Conservation (phyloP, 2,329 filamentous ascomycete genomes). For the Trichoderma harzianum region DNA sequence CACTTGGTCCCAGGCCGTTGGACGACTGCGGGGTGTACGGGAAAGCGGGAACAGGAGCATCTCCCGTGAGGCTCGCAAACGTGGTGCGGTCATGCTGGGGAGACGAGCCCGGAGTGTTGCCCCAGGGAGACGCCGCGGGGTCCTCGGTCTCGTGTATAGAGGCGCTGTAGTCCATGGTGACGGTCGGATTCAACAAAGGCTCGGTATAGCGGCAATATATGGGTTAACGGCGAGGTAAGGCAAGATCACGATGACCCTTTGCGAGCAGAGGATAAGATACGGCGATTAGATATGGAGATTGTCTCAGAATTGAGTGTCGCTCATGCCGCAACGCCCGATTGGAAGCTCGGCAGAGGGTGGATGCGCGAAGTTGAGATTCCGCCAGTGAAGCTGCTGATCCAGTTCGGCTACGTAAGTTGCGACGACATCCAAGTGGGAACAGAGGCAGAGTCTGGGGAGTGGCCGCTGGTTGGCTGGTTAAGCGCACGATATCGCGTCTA, state of each 20-base stretch:
- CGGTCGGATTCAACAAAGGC: background rate
- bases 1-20: constrained; percentile 41
- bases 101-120: constrained; percentile 50
- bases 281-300: background rate
- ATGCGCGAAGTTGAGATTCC: constrained; percentile 8
- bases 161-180: constrained; percentile 56
- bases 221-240: constrained; percentile 18
- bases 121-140: constrained; percentile 54
- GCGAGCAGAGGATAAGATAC: background rate
- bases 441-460: constrained; percentile 13
- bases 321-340: constrained; percentile 17
- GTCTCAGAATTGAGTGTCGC: background rate
- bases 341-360: constrained; percentile 7
- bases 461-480: constrained; percentile 20
- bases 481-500: constrained; percentile 27
- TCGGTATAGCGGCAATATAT: constrained; percentile 21
- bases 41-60: constrained; percentile 42
- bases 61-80: constrained; percentile 41
- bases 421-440: constrained; percentile 16
- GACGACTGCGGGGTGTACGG: constrained; percentile 42
- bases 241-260: background rate
- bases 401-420: constrained; percentile 31
- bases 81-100: constrained; percentile 44
- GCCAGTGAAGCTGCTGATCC: constrained; percentile 14
- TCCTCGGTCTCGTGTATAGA: constrained; percentile 55